Percentiles rank a stretch among this genome's conserved stretches.
Evolutionary conservation across 495 filamentous ascomycete species (phyloP).

Genomic region (Talaromyces adpressus): DNA sequence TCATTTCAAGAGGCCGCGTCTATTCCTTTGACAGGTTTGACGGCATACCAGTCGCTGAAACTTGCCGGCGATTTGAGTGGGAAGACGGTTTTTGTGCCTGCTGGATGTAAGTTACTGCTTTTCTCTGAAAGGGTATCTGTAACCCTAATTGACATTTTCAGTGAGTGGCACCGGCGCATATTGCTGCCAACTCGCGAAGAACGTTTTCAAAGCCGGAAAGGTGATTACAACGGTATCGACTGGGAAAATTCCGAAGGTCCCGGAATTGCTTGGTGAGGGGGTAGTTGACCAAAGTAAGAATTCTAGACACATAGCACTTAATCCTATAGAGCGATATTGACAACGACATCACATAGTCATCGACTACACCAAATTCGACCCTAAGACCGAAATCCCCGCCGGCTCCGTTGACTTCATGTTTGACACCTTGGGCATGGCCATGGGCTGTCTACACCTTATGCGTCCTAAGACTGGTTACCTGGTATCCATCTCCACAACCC

Average conservation of each 20-base stretch:
- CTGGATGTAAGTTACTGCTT: no score
- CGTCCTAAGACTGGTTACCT: conserved; percentile 30
- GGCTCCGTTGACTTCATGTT: conserved; percentile 10
- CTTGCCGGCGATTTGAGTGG: conserved; percentile 3
- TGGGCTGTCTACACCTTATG: conserved; percentile 14
- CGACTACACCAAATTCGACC: conserved; percentile 8
- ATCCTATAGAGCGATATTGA: neutral
- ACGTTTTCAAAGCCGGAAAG: conserved; percentile 9
- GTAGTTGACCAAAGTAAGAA: conserved; percentile 4
- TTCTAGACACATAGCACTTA: no score
- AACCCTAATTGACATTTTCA: neutral
- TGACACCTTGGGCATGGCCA: conserved; percentile 5
- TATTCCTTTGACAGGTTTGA: conserved; percentile 4
- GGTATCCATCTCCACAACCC: conserved; percentile 33
- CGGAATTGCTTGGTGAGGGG: conserved; percentile 4
- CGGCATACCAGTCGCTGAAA: conserved; percentile 2
- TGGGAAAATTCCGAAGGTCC: conserved; percentile 2
- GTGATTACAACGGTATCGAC: conserved; percentile 8
- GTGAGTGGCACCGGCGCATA: conserved; percentile 8
- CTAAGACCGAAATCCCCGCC: conserved; percentile 3
- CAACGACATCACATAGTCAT: neutral
- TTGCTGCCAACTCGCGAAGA: conserved; percentile 7
- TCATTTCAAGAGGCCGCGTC: conserved; percentile 7
- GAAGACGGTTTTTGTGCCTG: conserved; percentile 9
- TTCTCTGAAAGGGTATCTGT: no score